A percentile compares a stretch with the other conserved stretches of the same genome.
Conservation (phyloP, 2,329 filamentous ascomycete species). For the Neonectria punicea region DNA sequence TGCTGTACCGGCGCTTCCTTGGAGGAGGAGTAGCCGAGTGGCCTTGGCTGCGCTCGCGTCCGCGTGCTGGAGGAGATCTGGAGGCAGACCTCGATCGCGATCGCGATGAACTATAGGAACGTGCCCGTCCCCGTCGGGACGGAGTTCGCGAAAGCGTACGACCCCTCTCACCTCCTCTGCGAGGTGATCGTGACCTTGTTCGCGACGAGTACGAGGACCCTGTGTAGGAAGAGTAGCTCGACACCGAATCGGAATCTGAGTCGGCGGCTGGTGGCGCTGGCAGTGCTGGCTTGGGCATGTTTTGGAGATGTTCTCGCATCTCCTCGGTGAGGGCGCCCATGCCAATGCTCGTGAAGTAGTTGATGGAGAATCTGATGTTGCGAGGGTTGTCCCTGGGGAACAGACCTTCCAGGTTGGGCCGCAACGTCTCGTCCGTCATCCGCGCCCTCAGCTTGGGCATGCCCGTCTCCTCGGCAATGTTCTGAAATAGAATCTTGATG, state of each 20-base stretch:
- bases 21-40: slow-evolving; percentile 46
- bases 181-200: slow-evolving; percentile 56
- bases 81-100: slow-evolving; percentile 61
- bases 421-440: slow-evolving; percentile 81
- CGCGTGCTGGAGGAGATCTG: slow-evolving; percentile 49
- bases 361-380: slow-evolving; percentile 96
- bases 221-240: slow-evolving; percentile 81
- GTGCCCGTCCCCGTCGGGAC: slow-evolving; percentile 38
- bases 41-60: slow-evolving; percentile 32
- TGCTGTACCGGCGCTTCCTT: slow-evolving; percentile 37
- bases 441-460: slow-evolving; percentile 81
- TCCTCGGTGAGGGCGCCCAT: slow-evolving; percentile 95
- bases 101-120: slow-evolving; percentile 45
- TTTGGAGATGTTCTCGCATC: slow-evolving; percentile 91
- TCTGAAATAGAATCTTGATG: slow-evolving; percentile 97
- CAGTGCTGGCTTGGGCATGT: slow-evolving; percentile 84
- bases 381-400: slow-evolving; percentile 91
- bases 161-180: slow-evolving; percentile 39
- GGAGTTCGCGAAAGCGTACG: slow-evolving; percentile 45
- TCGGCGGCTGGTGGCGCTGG: slow-evolving; percentile 72
- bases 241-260: slow-evolving; percentile 77
- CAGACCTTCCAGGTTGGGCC: slow-evolving; percentile 82
- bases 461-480: slow-evolving; percentile 87
- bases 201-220: slow-evolving; percentile 68
- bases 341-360: slow-evolving; percentile 98